Percentiles rank a stretch among this genome's conserved stretches.
Evolutionary conservation across 768 basidiomycete genomes (phyloP).

Genomic region (Lyophyllum atratum): DNA sequence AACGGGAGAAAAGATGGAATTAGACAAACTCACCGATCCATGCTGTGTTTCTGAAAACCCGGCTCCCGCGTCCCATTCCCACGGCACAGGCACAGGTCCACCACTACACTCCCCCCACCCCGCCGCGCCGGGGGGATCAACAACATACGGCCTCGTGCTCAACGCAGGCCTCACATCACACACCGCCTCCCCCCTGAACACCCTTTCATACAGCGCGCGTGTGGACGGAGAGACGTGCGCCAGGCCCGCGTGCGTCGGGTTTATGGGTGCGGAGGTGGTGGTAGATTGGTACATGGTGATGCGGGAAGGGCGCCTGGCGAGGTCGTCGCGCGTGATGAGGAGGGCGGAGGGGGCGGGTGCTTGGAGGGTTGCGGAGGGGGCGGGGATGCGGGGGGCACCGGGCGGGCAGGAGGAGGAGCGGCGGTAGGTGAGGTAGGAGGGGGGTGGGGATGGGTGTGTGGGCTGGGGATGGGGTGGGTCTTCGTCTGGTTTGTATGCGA

Average conservation of each 20-base stretch:
- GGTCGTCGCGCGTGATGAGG: constrained; percentile 22
- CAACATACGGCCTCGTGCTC: too few species aligned
- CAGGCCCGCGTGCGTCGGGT: not conserved
- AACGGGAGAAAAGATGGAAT: too few species aligned
- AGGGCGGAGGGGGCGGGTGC: constrained; percentile 4
- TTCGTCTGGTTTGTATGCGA: too few species aligned
- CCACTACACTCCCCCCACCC: too few species aligned
- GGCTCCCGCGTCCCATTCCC: too few species aligned
- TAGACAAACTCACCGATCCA: too few species aligned
- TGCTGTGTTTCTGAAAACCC: too few species aligned
- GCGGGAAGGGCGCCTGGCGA: constrained; percentile 21
- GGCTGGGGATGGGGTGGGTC: not conserved
- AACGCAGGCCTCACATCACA: too few species aligned
- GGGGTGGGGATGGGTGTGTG: not conserved
- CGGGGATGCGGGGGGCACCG: constrained; percentile 8
- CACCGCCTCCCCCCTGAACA: too few species aligned
- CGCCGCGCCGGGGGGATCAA: too few species aligned
- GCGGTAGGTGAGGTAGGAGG: not conserved
- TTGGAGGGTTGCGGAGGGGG: not conserved
- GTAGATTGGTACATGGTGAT: constrained; percentile 13
- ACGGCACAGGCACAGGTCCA: too few species aligned
- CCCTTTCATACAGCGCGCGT: too few species aligned
- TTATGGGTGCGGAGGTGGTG: not conserved
- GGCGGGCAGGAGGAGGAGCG: constrained; percentile 18
- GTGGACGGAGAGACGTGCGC: not conserved